Evolutionary conservation across 306 rosid species (phyloP), one percentile per base, ranked within the genome.

Genomic region (Castanea crenata): DNA sequence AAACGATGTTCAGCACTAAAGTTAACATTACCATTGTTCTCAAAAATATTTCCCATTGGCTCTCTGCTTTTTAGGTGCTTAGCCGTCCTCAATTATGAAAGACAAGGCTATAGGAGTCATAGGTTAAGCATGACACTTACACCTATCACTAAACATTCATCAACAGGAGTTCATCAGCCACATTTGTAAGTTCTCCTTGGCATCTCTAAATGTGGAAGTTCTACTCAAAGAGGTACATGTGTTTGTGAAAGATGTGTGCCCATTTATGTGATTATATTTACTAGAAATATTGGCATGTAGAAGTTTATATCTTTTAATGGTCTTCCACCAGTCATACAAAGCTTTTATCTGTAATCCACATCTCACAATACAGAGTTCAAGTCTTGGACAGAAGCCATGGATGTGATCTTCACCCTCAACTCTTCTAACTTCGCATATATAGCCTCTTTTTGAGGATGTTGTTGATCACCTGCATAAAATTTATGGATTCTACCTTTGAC

Each of bases 381-480:
- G 27, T 84, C 89, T 11, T 73, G 71, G 1, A 81, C 79, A 51
- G 69, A 78, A n/a, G 23, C 44, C 77, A 73, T 51, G 62, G 82
- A 55, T 78, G 74, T 88, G 14, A 86, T 82, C 71, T 84, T 83
- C 49, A n/a, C 74, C 55, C 75, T 86, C 76, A 89, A 80, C 71
- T 78, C 87, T 76, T 87, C 88, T 80, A 92, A 76, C 85, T 80
- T 77, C 2, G 86, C 77, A 76, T 89, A 87, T 63, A 92, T 86
- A 44, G 80, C 78, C 63, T 87, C 88, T 56, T 85, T 90, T 71
- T 83, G 84, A 4, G 84, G 82, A 85, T 92, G 97, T 4, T 75
- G 81, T 83, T 82, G 87, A 84, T 91, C 94, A 73, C 97, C 85
- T 4, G 96, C 92, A 68, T 81, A 88, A 79, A 93, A 91, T 74